phyloP scores from a whole-genome alignment of 2,329 filamentous ascomycete species.

The Ophiostoma angusticollis region DNA sequence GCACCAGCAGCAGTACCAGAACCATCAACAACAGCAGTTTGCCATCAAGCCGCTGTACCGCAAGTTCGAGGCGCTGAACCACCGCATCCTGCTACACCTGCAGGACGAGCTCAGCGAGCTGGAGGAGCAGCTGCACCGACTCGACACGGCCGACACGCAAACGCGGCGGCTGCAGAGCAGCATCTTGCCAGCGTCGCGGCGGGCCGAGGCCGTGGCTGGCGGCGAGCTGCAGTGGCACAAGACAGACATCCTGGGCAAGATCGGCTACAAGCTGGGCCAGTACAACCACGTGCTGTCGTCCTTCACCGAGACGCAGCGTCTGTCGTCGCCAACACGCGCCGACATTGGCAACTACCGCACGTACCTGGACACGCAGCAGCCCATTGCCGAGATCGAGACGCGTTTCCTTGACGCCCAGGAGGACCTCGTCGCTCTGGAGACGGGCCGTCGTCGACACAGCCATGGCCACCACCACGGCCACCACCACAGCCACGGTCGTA shows the following conservation, averaged over 20 bases:
- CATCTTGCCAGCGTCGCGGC: constrained; percentile 45
- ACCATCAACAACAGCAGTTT: neutral
- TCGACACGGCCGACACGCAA: constrained; percentile 50
- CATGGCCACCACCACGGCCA: no score
- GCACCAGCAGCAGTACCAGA: neutral
- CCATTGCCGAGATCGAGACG: constrained; percentile 44
- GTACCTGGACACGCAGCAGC: constrained; percentile 39
- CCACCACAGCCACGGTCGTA: neutral
- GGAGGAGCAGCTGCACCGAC: constrained; percentile 59
- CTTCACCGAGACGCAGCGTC: constrained; percentile 38
- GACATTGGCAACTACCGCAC: constrained; percentile 36
- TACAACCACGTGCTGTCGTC: constrained; percentile 50
- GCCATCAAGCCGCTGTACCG: constrained; percentile 56
- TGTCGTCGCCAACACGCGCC: constrained; percentile 31
- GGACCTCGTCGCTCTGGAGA: constrained; percentile 38
- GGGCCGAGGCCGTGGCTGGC: constrained; percentile 40
- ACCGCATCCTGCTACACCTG: constrained; percentile 67
- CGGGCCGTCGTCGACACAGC: neutral
- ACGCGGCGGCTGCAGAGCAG: constrained; percentile 28
- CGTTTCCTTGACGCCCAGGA: constrained; percentile 42
- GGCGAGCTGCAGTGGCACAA: constrained; percentile 47
- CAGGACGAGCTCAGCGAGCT: constrained; percentile 76
- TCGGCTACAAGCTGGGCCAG: constrained; percentile 53
- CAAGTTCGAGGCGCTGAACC: constrained; percentile 69
- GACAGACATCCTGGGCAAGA: constrained; percentile 46